These are phyloP conservation scores for Cytospora paraplurivora DNA, from an alignment of 2,329 filamentous ascomycete genomes.

Conservation along the genomic window DNA sequence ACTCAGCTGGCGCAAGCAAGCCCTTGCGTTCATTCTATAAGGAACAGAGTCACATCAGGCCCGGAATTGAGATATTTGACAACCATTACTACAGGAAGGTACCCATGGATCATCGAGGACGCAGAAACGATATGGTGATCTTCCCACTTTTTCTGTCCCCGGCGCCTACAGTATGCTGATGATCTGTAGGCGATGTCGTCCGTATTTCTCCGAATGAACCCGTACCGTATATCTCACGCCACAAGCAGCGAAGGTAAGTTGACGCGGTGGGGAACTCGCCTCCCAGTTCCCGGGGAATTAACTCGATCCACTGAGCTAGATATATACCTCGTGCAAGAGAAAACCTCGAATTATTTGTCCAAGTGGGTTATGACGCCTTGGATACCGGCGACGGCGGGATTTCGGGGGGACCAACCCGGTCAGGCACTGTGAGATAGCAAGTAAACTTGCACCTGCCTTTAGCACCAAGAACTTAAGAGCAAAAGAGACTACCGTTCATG, in stretches of 20 bases:
- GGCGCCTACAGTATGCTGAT: fast-evolving
- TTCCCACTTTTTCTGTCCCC: no score
- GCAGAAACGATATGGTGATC: slow-evolving; percentile 17
- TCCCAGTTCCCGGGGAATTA: no score
- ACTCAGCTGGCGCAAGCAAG: no score
- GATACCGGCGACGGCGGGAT: slow-evolving; percentile 15
- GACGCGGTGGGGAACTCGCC: no score
- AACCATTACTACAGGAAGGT: slow-evolving; percentile 3
- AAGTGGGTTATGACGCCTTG: slow-evolving; percentile 13
- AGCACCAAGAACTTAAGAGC: slow-evolving; percentile 21
- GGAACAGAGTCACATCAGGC: no score
- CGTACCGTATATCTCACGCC: slow-evolving; percentile 16
- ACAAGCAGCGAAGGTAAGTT: slow-evolving; percentile 15
- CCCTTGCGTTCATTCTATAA: no score
- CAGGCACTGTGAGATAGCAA: slow-evolving; percentile 21
- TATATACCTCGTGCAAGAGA: slow-evolving; percentile 11
- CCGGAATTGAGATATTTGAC: no score
- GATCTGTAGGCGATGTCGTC: slow-evolving; percentile 16
- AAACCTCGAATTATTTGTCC: slow-evolving; percentile 24
- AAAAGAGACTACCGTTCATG: slow-evolving; percentile 20
- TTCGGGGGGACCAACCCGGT: slow-evolving; percentile 17
- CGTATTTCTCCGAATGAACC: slow-evolving; percentile 25
- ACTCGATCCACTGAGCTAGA: neutral
- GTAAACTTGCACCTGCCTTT: slow-evolving; percentile 25
- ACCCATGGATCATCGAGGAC: slow-evolving; percentile 13